Percentiles rank a stretch among this genome's conserved stretches.
Evolutionary conservation across 371 early-diverging fungal species (phyloP).

Genomic region (Mortierella sp.): DNA sequence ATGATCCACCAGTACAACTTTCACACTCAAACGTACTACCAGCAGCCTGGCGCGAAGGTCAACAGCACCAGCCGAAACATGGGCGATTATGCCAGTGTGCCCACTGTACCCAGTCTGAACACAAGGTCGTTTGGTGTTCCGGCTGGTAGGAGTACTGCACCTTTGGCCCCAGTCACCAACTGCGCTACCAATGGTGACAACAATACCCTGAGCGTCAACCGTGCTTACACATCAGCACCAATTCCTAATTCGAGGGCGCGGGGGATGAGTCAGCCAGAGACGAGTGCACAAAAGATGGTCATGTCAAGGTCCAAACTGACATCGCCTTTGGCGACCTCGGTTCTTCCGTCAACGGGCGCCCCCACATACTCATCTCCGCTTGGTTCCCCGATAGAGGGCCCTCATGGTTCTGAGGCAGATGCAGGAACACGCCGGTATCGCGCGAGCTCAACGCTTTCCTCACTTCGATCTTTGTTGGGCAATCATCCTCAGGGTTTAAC

Average conservation of each 20-base stretch:
- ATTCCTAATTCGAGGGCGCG: conserved; percentile 31
- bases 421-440: conserved; percentile 13
- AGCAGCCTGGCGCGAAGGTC: conserved; percentile 42
- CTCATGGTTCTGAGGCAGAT: conserved; percentile 1
- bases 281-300: conserved; percentile 13
- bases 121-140: conserved; percentile 11
- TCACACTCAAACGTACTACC: conserved; percentile 34
- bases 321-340: conserved; percentile 15
- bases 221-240: conserved; percentile 29
- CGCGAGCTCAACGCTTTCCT: conserved; percentile 44
- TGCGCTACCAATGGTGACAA: not conserved
- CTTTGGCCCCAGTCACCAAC: conserved; percentile 4
- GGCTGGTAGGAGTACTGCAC: conserved; percentile 8
- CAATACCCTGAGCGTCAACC: conserved; percentile 4
- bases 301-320: conserved; percentile 46
- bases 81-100: conserved; percentile 36
- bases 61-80: conserved; percentile 48
- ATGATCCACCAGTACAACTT: conserved; percentile 53
- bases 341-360: not conserved
- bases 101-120: conserved; percentile 11
- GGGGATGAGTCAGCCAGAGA: conserved; percentile 36
- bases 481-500: conserved; percentile 51
- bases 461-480: conserved; percentile 39
- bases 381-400: conserved; percentile 11
- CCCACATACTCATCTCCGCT: conserved; percentile 5